Conservation (phyloP, 768 basidiomycete species). For the Kwoniella europaea region DNA sequence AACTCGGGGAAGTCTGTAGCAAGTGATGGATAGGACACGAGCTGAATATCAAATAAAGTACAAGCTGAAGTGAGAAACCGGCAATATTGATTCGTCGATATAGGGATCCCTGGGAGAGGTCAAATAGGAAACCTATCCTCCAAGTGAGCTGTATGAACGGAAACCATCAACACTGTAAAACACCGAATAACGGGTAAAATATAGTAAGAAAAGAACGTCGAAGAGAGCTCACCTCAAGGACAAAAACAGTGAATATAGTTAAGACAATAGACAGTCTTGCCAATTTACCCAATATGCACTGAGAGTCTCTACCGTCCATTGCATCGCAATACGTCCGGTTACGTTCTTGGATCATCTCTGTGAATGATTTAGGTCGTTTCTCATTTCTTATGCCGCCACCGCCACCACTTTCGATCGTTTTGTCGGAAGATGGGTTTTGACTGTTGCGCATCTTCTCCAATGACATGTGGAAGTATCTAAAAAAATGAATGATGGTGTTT, state of each 20-base stretch:
- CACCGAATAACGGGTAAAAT: too few species aligned
- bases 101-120: neutral
- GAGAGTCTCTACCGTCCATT: neutral
- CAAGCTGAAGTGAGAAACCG: neutral
- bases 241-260: neutral
- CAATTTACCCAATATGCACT: neutral
- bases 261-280: neutral
- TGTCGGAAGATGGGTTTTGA: neutral
- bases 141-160: neutral
- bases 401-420: neutral
- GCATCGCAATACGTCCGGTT: neutral
- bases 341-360: neutral
- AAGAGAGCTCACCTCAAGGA: neutral
- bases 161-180: neutral
- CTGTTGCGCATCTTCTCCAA: neutral
- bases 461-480: neutral
- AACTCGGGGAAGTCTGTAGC: neutral
- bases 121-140: constrained; percentile 4
- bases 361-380: constrained; percentile 2
- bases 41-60: neutral
- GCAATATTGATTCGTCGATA: neutral
- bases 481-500: neutral
- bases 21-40: constrained; percentile 7
- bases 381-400: neutral
- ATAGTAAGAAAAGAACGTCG: too few species aligned